phyloP scores from a whole-genome alignment of 495 filamentous ascomycete genomes.

The Penicillium alfredii region DNA sequence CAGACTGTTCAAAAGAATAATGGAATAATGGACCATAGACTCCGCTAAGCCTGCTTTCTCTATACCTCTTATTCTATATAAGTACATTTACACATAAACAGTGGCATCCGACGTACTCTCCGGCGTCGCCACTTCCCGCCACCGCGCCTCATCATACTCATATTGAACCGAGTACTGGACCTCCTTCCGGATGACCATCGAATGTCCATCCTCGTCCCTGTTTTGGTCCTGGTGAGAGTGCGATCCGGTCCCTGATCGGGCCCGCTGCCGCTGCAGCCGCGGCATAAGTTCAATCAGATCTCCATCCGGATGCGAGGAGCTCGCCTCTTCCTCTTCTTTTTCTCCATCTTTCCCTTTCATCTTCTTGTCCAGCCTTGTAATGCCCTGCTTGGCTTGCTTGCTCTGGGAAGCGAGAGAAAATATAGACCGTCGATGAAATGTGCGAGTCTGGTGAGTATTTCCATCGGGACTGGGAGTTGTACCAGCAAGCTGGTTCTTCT shows the following conservation, averaged over 20 bases:
- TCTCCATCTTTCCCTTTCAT: no score
- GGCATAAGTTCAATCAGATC: constrained; percentile 22
- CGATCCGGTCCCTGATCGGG: constrained; percentile 20
- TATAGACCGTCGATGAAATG: no score
- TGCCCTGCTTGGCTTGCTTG: constrained; percentile 1
- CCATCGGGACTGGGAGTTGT: no score
- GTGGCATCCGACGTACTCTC: constrained; percentile 10
- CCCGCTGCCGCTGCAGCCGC: constrained; percentile 9
- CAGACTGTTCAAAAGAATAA: no score
- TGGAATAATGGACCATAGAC: no score
- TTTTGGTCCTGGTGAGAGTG: no score
- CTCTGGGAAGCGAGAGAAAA: constrained; percentile 7
- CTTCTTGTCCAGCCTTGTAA: not conserved
- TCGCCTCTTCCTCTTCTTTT: not conserved
- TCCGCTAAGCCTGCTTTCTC: no score
- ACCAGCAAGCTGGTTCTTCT: no score
- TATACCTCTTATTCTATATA: no score
- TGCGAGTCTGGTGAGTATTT: no score
- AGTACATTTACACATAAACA: constrained; percentile 14
- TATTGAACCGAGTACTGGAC: constrained; percentile 35
- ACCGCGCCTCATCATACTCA: constrained; percentile 14
- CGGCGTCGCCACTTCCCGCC: constrained; percentile 3
- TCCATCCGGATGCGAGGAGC: not conserved
- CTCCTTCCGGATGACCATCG: constrained; percentile 46
- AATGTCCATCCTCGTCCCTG: constrained; percentile 13